Conservation (phyloP, 1,284 basidiomycete genomes). For the Rhodotorula sp. region DNA sequence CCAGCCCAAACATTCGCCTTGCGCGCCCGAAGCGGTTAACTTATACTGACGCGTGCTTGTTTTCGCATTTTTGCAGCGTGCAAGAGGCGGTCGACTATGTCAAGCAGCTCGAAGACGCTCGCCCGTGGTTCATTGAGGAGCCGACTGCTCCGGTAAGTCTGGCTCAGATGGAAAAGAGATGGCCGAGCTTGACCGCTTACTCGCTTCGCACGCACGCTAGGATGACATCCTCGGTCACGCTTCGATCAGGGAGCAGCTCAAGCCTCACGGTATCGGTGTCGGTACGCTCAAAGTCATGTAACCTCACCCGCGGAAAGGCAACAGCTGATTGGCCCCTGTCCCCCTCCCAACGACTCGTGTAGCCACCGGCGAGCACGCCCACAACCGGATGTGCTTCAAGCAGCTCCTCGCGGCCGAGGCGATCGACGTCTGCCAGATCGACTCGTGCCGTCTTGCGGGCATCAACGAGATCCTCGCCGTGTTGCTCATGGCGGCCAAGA, state of each 20-base stretch:
- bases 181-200: background rate
- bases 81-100: slow-evolving; percentile 89
- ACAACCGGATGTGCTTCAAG: slow-evolving; percentile 93
- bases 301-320: background rate
- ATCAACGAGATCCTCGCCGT: slow-evolving; percentile 91
- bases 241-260: slow-evolving; percentile 72
- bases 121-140: slow-evolving; percentile 98
- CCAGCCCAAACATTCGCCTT: too few relatives aligned
- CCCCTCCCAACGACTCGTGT: background rate
- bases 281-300: slow-evolving; percentile 7
- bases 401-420: slow-evolving; percentile 89
- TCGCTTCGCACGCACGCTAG: background rate
- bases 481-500: slow-evolving; percentile 92
- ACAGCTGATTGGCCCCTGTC: background rate
- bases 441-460: slow-evolving; percentile 87
- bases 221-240: slow-evolving; percentile 84
- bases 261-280: slow-evolving; percentile 82
- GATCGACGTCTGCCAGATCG: slow-evolving; percentile 94
- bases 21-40: too few relatives aligned
- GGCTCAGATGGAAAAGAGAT: background rate
- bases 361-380: slow-evolving; percentile 93
- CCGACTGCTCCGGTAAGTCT: slow-evolving; percentile 70
- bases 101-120: slow-evolving; percentile 71
- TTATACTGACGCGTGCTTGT: too few relatives aligned
- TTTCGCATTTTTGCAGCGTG: slow-evolving; percentile 53